phyloP scores from a whole-genome alignment of 805 yeast species.

The Nakazawaea holstii region DNA sequence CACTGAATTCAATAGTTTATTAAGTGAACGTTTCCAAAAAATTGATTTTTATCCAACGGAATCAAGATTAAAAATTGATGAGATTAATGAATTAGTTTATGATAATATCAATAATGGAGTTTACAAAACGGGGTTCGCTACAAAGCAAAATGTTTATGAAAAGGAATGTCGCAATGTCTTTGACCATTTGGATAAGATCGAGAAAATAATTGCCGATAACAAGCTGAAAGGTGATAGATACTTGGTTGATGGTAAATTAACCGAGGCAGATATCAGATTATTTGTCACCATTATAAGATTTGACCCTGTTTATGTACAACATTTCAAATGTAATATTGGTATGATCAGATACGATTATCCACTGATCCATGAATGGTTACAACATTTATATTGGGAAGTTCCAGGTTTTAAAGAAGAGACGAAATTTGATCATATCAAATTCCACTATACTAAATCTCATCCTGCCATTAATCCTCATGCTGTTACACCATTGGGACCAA shows the following conservation, averaged over 20 bases:
- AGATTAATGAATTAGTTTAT: constrained; percentile 75
- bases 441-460: constrained; percentile 88
- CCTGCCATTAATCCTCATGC: constrained; percentile 71
- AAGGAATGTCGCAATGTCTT: constrained; percentile 60
- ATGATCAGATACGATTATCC: constrained; percentile 81
- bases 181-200: constrained; percentile 63
- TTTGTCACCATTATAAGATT: constrained; percentile 86
- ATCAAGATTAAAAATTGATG: constrained; percentile 59
- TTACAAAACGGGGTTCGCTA: constrained; percentile 88
- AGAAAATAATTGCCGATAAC: constrained; percentile 46
- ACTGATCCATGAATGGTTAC: constrained; percentile 69
- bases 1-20: constrained; percentile 60
- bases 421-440: constrained; percentile 83
- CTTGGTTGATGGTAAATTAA: constrained; percentile 59
- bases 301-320: constrained; percentile 91
- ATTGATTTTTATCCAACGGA: constrained; percentile 60
- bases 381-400: constrained; percentile 75
- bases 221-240: constrained; percentile 32
- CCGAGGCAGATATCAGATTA: constrained; percentile 88
- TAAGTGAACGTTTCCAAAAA: constrained; percentile 41
- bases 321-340: constrained; percentile 86
- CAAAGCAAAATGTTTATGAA: constrained; percentile 77
- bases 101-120: constrained; percentile 88
- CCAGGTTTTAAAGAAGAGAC: constrained; percentile 76
- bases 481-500: constrained; percentile 86